Evolutionary conservation across 2,329 filamentous ascomycete species (phyloP).

Genomic region (Ceratocystis lukuohia): DNA sequence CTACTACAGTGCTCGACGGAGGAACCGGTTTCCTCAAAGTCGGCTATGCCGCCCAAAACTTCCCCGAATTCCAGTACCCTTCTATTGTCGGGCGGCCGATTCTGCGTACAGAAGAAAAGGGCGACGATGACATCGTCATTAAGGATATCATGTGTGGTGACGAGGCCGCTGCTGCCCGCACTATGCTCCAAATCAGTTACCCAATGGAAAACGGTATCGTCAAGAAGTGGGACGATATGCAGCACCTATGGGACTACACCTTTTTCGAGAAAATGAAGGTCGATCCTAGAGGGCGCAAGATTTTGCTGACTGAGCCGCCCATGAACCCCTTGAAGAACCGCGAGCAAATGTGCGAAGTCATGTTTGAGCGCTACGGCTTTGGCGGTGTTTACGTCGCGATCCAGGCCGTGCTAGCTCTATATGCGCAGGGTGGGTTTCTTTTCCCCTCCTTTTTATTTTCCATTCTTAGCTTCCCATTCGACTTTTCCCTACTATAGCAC

Average conservation of each 20-base stretch:
- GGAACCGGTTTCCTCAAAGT: slow-evolving; percentile 99
- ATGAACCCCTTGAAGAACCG: slow-evolving; percentile 97
- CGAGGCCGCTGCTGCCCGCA: slow-evolving; percentile 87
- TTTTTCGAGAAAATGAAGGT: slow-evolving; percentile 96
- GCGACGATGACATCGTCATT: slow-evolving; percentile 48
- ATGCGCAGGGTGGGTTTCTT: slow-evolving; percentile 65
- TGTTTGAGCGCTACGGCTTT: slow-evolving; percentile 96
- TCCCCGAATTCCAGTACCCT: slow-evolving; percentile 96
- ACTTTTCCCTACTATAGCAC: neutral
- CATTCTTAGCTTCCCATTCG: neutral
- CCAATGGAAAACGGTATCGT: slow-evolving; percentile 99
- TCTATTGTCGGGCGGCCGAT: slow-evolving; percentile 97
- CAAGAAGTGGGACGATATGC: slow-evolving; percentile 99
- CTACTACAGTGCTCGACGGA: slow-evolving; percentile 77
- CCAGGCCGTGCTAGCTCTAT: slow-evolving; percentile 88
- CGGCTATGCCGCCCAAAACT: slow-evolving; percentile 98
- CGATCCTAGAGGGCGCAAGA: slow-evolving; percentile 84
- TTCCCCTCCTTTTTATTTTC: neutral
- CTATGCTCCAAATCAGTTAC: slow-evolving; percentile 97
- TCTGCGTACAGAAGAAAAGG: slow-evolving; percentile 82
- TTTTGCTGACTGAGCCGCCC: slow-evolving; percentile 89
- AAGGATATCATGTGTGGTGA: slow-evolving; percentile 99
- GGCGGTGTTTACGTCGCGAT: slow-evolving; percentile 97
- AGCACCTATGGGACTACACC: slow-evolving; percentile 98
- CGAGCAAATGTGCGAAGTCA: slow-evolving; percentile 96